A percentile compares a stretch with the other conserved stretches of the same genome.
These are phyloP conservation scores for Helminthosporium solani DNA, from an alignment of 2,329 filamentous ascomycete species.

Conservation along the genomic window DNA sequence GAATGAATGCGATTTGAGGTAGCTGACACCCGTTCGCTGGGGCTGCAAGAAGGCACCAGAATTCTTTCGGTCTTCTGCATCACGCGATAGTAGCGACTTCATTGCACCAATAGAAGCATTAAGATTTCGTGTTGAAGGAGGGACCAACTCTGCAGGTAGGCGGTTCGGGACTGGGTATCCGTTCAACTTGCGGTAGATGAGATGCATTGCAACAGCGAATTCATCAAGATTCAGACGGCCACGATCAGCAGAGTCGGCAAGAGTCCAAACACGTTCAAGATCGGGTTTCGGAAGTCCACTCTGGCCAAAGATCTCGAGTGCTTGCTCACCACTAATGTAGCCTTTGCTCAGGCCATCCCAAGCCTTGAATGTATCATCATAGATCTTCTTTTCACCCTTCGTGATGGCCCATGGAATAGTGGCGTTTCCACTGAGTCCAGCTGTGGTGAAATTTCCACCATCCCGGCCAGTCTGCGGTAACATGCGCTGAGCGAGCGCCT, in stretches of 20 bases:
- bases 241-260: conserved; percentile 91
- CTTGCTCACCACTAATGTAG: conserved; percentile 85
- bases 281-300: conserved; percentile 90
- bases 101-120: conserved; percentile 90
- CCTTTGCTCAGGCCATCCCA: conserved; percentile 96
- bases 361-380: conserved; percentile 89
- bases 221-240: conserved; percentile 94
- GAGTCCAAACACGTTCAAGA: conserved; percentile 89
- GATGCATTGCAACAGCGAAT: conserved; percentile 97
- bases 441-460: conserved; percentile 69
- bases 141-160: conserved; percentile 87
- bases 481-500: conserved; percentile 87
- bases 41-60: conserved; percentile 88
- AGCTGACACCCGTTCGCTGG: conserved; percentile 97
- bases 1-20: conserved; percentile 94
- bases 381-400: conserved; percentile 96
- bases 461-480: conserved; percentile 97
- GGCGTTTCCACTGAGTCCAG: conserved; percentile 86
- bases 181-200: conserved; percentile 96
- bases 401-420: conserved; percentile 98
- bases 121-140: conserved; percentile 90
- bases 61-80: conserved; percentile 85
- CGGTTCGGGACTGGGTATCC: conserved; percentile 88
- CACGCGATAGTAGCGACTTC: conserved; percentile 83
- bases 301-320: conserved; percentile 96